Conservation (phyloP, 1,284 basidiomycete species). For the Agroathelia rolfsii region DNA sequence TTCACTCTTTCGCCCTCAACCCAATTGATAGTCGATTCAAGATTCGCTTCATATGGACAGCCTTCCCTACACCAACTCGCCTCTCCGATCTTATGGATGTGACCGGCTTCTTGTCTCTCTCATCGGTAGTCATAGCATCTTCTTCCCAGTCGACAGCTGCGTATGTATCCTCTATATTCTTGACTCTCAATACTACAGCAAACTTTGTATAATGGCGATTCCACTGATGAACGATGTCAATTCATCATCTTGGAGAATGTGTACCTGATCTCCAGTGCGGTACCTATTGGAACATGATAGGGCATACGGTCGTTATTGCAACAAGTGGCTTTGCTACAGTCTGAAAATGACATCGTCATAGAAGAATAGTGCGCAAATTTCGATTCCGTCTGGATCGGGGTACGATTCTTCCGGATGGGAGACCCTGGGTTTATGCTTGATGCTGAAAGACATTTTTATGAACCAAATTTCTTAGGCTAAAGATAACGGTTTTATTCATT, state of each 20-base stretch:
- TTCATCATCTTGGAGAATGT: slow-evolving; percentile 17
- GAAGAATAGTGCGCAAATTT: no score
- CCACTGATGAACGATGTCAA: slow-evolving; percentile 25
- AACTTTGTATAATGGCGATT: slow-evolving; percentile 20
- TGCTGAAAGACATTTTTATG: slow-evolving; percentile 26
- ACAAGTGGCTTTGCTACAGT: slow-evolving; percentile 21
- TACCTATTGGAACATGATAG: slow-evolving; percentile 26
- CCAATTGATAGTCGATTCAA: slow-evolving; percentile 15
- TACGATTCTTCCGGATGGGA: slow-evolving; percentile 28
- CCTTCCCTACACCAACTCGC: slow-evolving; percentile 16
- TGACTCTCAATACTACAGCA: slow-evolving; percentile 14
- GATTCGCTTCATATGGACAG: slow-evolving; percentile 3
- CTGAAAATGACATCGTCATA: slow-evolving; percentile 10
- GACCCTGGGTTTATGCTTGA: slow-evolving; percentile 29
- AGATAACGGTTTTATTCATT: no score
- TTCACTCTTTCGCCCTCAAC: slow-evolving; percentile 15
- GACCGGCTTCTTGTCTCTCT: slow-evolving; percentile 12
- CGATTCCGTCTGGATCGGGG: slow-evolving; percentile 21
- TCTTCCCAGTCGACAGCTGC: background rate
- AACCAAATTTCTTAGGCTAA: slow-evolving; percentile 21
- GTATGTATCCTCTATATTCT: slow-evolving; percentile 13
- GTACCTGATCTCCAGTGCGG: slow-evolving; percentile 22
- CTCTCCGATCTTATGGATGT: slow-evolving; percentile 14
- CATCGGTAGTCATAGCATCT: slow-evolving; percentile 1
- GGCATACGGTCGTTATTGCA: slow-evolving; percentile 29